phyloP scores from a whole-genome alignment of 129 eudicot species.

The Oenanthe sinensis region DNA sequence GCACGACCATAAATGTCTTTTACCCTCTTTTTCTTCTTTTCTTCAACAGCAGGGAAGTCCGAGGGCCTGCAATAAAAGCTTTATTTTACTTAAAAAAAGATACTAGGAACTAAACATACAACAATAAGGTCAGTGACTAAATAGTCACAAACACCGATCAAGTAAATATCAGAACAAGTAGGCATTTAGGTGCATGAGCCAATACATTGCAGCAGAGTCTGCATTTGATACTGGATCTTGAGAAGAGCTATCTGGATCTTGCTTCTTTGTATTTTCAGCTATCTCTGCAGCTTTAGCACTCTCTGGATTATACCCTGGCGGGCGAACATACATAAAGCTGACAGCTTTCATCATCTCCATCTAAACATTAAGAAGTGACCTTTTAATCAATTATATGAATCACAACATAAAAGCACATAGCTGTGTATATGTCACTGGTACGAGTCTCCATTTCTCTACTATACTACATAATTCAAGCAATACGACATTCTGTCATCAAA shows the following conservation, averaged over 20 bases:
- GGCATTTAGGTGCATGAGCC: background rate
- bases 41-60: conserved; percentile 40
- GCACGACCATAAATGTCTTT: conserved; percentile 91
- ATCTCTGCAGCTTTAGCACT: conserved; percentile 98
- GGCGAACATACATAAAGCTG: conserved; percentile 89
- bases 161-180: background rate
- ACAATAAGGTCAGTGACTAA: conserved; percentile 1
- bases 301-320: conserved; percentile 91
- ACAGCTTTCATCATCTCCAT: conserved; percentile 97
- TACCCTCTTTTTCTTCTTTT: conserved; percentile 62
- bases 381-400: conserved; percentile 15
- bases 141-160: conserved; percentile 8
- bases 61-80: conserved; percentile 34
- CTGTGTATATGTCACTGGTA: background rate
- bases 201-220: conserved; percentile 49
- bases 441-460: background rate
- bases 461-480: background rate
- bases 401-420: conserved; percentile 4
- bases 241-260: conserved; percentile 26
- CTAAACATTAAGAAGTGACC: conserved; percentile 28
- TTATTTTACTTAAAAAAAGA: background rate
- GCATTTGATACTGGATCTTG: conserved; percentile 38
- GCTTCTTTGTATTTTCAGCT: conserved; percentile 54
- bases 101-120: background rate
- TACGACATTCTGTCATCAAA: background rate